Conservation (phyloP, 164 flowering plant species). For the Aristolochia fimbriata region DNA sequence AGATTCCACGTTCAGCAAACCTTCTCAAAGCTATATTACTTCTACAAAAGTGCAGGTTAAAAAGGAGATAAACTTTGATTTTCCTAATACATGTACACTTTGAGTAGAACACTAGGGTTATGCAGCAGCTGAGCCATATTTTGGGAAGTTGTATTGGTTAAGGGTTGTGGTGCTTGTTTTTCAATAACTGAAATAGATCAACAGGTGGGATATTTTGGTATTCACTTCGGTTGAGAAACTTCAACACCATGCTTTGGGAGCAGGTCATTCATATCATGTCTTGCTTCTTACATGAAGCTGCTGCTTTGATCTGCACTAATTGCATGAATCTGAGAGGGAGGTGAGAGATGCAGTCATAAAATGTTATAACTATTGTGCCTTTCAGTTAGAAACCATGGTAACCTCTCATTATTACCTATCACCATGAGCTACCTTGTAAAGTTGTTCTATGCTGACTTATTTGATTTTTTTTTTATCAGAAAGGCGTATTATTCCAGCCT, state of each 20-base stretch:
- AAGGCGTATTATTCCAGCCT: constrained; percentile 61
- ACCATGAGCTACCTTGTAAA: not conserved
- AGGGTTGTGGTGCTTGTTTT: not conserved
- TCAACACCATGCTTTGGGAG: constrained; percentile 5
- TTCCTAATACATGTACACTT: not conserved
- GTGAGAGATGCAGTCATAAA: not conserved
- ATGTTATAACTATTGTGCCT: not conserved
- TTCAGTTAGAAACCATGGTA: not conserved
- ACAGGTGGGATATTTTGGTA: constrained; percentile 2
- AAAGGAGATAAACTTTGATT: not conserved
- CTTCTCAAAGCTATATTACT: constrained; percentile 1
- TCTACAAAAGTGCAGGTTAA: constrained; percentile 1
- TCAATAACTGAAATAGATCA: constrained; percentile 2
- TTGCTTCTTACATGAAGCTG: constrained; percentile 3
- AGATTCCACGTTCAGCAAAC: not conserved
- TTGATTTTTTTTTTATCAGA: constrained; percentile 6
- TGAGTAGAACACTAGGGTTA: too few species aligned
- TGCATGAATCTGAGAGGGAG: not conserved
- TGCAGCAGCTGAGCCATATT: not conserved
- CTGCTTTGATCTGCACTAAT: not conserved
- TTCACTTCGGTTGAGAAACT: constrained; percentile 1
- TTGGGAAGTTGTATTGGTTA: not conserved
- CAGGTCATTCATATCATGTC: constrained; percentile 1
- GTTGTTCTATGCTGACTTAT: not conserved
- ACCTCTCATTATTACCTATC: not conserved